Base-by-base conservation (phyloP, 192 early-diverging fungal genomes). In the Linnemannia elongata region DNA sequence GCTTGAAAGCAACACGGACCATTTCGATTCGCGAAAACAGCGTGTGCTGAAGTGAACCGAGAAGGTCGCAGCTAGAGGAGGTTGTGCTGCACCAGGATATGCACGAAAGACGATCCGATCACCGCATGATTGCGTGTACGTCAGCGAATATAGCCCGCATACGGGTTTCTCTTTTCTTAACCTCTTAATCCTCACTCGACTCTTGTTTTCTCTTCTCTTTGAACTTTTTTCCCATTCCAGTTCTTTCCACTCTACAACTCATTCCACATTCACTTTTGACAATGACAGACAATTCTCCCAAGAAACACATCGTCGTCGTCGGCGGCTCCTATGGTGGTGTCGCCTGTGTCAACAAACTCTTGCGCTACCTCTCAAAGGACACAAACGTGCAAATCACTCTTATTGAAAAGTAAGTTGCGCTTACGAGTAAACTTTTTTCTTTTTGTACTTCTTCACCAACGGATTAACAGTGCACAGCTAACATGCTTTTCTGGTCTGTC, bases 241-340 rank as follows among this genome's bases (percentile, higher is more conserved):
- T 24, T 36, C 52, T 57, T 60, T 60, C 57, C 24, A n/a, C n/a
- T 38, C 22, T 27, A 47, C 42, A 39, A 42, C 75, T 10, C 52
- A 33, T 55, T 68, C 38, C 17, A 15, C n/a, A 33, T 66, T 66
- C 60, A 33, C 30, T 45, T 13, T 45, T 13, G 13, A 45, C 60
- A 33, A 45, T 45, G 39, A 27, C 69, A 41, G 38, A 42, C 69
- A 71, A 4, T 18, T 41, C 72, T 30, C 24, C 30, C 75, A 74
- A 75, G 38, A 27, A 60, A 36, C 27, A 91, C 72, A 88, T 93
- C 44, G 89, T 93, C 9, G 69, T 93, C 2, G 82, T 93, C 13
- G 93, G 93, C 36, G 82, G 88, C 13, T 92, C 93, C 0, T 82
- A 86, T 27, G 91, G 89, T 4, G 93, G 93, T 4, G 81, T 91